Percentiles rank a stretch among this genome's conserved stretches.
phyloP scores from a whole-genome alignment of 371 early-diverging fungal species.

The Nosema muscidifuracis region DNA sequence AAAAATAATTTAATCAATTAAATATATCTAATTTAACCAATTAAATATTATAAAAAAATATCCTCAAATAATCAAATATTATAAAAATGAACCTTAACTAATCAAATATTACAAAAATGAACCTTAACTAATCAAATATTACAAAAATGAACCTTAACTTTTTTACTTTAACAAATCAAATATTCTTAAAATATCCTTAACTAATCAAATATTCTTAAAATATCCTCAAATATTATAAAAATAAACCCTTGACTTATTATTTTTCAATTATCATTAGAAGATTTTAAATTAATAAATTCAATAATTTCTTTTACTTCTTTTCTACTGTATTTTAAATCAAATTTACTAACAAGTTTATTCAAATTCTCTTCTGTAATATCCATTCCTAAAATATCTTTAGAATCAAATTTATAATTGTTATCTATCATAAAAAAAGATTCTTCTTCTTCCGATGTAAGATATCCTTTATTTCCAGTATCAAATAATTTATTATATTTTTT shows the following conservation, averaged over 20 bases:
- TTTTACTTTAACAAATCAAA: background rate
- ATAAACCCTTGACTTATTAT: background rate
- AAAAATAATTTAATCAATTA: too few relatives aligned
- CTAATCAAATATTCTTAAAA: too few relatives aligned
- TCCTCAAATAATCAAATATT: too few relatives aligned
- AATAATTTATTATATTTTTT: constrained; percentile 2
- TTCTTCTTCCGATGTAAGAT: constrained; percentile 21
- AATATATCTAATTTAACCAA: too few relatives aligned
- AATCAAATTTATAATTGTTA: background rate
- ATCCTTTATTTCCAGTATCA: constrained; percentile 33
- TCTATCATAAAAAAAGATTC: constrained; percentile 3
- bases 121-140: too few relatives aligned
- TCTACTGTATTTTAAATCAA: background rate
- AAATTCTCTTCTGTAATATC: background rate
- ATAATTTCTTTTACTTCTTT: background rate
- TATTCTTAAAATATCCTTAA: too few relatives aligned
- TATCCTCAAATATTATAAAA: background rate
- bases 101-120: too few relatives aligned
- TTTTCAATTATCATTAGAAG: too few relatives aligned
- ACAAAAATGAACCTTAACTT: background rate
- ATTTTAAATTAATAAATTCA: constrained; percentile 2
- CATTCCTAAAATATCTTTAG: constrained; percentile 3
- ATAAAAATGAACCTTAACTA: too few relatives aligned
- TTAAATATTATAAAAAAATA: too few relatives aligned
- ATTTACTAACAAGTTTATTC: background rate